Conservation (phyloP, 345 rosid species). For the Arabidopsis suecica region DNA sequence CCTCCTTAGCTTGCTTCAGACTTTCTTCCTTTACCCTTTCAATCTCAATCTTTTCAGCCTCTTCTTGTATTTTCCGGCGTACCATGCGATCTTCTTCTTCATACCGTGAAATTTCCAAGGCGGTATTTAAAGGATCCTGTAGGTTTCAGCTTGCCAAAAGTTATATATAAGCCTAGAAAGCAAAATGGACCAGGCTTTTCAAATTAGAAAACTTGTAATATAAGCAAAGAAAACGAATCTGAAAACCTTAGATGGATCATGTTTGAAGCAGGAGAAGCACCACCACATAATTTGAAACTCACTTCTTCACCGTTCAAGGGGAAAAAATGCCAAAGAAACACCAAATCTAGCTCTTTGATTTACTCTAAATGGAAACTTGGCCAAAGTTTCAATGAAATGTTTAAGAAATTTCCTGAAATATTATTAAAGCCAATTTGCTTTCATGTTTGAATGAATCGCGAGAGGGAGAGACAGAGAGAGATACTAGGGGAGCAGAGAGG, state of each 20-base stretch:
- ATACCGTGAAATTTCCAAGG: neutral
- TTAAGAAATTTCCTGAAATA: constrained; percentile 14
- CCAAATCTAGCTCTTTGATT: constrained; percentile 10
- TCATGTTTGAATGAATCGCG: constrained; percentile 21
- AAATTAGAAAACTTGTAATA: neutral
- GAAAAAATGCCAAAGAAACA: neutral
- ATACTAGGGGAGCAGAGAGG: constrained; percentile 2
- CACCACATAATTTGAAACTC: constrained; percentile 22
- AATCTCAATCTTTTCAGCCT: neutral
- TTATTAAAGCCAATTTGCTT: neutral
- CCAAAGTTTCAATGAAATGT: neutral
- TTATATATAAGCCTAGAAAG: neutral
- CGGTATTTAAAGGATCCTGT: constrained; percentile 21
- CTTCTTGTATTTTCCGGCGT: neutral
- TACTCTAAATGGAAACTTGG: constrained; percentile 19
- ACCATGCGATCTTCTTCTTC: constrained; percentile 17
- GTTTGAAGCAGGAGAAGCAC: constrained; percentile 19
- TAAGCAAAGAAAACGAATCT: neutral
- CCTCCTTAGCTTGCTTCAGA: neutral
- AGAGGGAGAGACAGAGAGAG: constrained; percentile 24
- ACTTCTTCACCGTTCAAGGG: constrained; percentile 12
- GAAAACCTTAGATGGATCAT: constrained; percentile 34
- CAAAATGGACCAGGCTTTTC: neutral
- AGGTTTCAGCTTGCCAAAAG: constrained; percentile 28
- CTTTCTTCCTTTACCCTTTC: constrained; percentile 1